These are phyloP conservation scores for Blechomonas ayalai DNA, from an alignment of 208 protist species.

Conservation along the genomic window DNA sequence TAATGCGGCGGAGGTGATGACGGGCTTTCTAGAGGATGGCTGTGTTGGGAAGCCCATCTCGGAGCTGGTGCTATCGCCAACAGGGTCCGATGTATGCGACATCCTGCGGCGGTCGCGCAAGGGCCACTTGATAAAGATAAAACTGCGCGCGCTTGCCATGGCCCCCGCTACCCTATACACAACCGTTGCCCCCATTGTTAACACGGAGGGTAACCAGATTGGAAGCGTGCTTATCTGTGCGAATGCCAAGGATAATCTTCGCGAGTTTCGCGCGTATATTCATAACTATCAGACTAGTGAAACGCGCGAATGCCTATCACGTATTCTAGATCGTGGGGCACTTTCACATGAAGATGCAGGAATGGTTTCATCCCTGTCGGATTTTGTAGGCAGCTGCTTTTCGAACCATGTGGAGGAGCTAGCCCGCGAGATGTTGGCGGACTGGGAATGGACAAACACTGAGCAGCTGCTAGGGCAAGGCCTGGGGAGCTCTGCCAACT, in stretches of 20 bases:
- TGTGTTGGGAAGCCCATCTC: conserved; percentile 80
- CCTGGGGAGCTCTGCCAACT: conserved; percentile 25
- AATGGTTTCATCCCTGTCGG: conserved; percentile 23
- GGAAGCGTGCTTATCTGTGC: conserved; percentile 84
- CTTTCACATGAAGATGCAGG: conserved; percentile 25
- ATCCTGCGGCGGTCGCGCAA: conserved; percentile 24
- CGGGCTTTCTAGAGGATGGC: conserved; percentile 70
- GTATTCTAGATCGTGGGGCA: conserved; percentile 29
- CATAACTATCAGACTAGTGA: conserved; percentile 71
- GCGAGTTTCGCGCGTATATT: conserved; percentile 71
- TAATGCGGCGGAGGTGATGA: conserved; percentile 77
- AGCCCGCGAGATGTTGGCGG: conserved; percentile 68
- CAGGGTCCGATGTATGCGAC: conserved; percentile 34
- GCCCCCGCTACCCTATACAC: conserved; percentile 70
- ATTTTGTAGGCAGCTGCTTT: conserved; percentile 44
- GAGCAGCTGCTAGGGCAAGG: conserved; percentile 71
- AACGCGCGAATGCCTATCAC: conserved; percentile 30
- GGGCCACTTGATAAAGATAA: conserved; percentile 61
- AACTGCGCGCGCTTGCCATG: conserved; percentile 66
- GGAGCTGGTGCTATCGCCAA: conserved; percentile 68
- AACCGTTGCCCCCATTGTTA: conserved; percentile 60
- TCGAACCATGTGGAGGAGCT: conserved; percentile 53
- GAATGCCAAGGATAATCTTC: conserved; percentile 74
- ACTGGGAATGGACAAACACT: conserved; percentile 87
- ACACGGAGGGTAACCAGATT: conserved; percentile 34